Evolutionary conservation across 345 rosid species (phyloP), one percentile per base, ranked within the genome.

Genomic region (Moricandia moricandioides): DNA sequence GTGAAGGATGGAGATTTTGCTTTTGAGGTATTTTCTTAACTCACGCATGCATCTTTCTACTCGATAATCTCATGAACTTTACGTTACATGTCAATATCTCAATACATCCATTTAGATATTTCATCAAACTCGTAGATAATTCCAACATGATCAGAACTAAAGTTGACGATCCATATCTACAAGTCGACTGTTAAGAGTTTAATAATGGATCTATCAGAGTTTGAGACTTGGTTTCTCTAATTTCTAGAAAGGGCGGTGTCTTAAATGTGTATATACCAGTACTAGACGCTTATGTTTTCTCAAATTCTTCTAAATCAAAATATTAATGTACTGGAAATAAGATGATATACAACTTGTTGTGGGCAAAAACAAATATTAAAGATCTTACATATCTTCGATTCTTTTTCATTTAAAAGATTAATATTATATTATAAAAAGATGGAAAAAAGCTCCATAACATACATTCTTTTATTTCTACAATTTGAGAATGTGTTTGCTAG

Each of bases 11-110:
- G 43, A 51, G 65, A 49, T 61, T 65, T 78, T 72, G 31, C 77
- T 61, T 72, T 78, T 52, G 73, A 60, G 62, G 81, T 67, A 70
- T 72, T 78, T 78, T 72, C 59, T 67, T 67, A 29, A 67, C 73
- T 52, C 81, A 78, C 81, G 78, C 70, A 78, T 78, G 33, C 47
- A 30, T 78, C 56, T 60, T 29, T 76, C 21, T 55, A 8, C 33
- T 67, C 39, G 33, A 72, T 77, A 51, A 71, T 71, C 35, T 57
- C 62, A 47, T 33, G 58, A 43, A 27, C 73, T 78, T 78, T 72
- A 72, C 74, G 81, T 78, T 78, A 54, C 58, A 66, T 72, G 76
- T 78, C 81, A 30, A 26, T 52, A 40, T 78, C 70, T 67, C 34
- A 51, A 51, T 54, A 60, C 40, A 72, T 78, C 37, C 21, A 43